Evolutionary conservation across 1,284 basidiomycete species (phyloP).

Genomic region (Cryptococcus sp.): DNA sequence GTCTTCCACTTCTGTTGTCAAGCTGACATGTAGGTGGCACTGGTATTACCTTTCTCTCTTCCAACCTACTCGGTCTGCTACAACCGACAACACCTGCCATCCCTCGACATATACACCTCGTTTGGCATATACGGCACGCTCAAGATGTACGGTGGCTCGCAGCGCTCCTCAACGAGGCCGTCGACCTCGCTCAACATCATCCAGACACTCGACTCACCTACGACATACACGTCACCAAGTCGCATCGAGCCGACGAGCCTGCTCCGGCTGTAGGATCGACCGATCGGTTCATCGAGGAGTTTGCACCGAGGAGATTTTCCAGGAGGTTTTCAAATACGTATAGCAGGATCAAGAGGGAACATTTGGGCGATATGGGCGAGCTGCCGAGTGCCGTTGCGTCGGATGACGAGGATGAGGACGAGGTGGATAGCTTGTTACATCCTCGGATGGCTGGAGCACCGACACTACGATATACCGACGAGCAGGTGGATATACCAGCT

Average conservation of each 20-base stretch:
- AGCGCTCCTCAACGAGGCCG: not conserved
- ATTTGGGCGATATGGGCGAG: not conserved
- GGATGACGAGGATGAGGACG: slow-evolving; percentile 3
- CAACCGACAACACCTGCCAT: not conserved
- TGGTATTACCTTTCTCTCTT: slow-evolving; percentile 8
- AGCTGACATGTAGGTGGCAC: slow-evolving; percentile 13
- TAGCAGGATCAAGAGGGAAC: not conserved
- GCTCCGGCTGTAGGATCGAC: not conserved
- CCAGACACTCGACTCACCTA: not conserved
- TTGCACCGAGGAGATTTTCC: slow-evolving; percentile 2
- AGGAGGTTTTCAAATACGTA: not conserved
- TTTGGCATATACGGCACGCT: slow-evolving; percentile 7
- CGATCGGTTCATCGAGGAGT: slow-evolving; percentile 1
- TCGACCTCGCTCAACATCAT: not conserved
- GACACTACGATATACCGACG: too few species aligned
- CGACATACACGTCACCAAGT: slow-evolving; percentile 6
- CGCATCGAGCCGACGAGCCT: slow-evolving; percentile 1
- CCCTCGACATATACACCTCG: slow-evolving; percentile 5
- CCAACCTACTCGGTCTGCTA: slow-evolving; percentile 4
- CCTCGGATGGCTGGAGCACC: not conserved
- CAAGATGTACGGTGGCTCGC: not conserved
- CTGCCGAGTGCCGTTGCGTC: slow-evolving; percentile 1
- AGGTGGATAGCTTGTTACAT: not conserved
- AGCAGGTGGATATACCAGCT: too few species aligned
- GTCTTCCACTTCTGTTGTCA: slow-evolving; percentile 22